Percentiles rank a stretch among this genome's conserved stretches.
phyloP scores from a whole-genome alignment of 2,329 filamentous ascomycete species.

The Alternaria sp. region DNA sequence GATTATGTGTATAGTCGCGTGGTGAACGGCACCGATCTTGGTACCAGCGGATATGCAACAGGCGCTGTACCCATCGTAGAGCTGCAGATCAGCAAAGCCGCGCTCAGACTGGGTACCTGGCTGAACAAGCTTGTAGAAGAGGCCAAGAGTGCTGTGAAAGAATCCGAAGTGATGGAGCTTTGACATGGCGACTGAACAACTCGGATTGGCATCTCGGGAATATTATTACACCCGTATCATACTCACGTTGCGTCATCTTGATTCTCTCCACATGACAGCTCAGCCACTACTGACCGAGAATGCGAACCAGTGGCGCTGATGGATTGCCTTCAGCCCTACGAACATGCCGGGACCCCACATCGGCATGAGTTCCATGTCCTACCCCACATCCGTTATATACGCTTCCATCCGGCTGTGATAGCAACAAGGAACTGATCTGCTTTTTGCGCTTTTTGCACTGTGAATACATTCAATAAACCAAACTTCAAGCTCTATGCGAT shows the following conservation, averaged over 20 bases:
- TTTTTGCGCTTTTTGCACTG: not conserved
- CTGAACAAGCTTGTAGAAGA: slow-evolving; percentile 47
- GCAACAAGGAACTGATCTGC: not conserved
- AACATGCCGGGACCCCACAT: slow-evolving; percentile 40
- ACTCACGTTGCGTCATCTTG: not conserved
- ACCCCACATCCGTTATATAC: slow-evolving; percentile 34
- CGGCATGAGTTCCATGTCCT: slow-evolving; percentile 6
- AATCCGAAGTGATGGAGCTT: slow-evolving; percentile 30
- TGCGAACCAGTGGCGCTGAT: slow-evolving; percentile 3
- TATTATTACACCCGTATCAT: not conserved
- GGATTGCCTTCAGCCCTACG: slow-evolving; percentile 2
- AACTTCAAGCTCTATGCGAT: not conserved
- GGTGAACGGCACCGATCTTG: slow-evolving; percentile 45
- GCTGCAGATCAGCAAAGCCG: slow-evolving; percentile 53
- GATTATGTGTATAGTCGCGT: slow-evolving; percentile 50
- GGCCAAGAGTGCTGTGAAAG: slow-evolving; percentile 3
- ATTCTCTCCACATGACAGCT: not conserved
- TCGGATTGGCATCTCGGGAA: not conserved
- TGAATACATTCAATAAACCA: not conserved
- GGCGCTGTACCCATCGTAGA: slow-evolving; percentile 53
- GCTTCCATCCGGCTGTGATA: slow-evolving; percentile 5
- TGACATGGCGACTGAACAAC: slow-evolving; percentile 7
- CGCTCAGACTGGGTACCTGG: slow-evolving; percentile 51
- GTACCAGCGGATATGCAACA: slow-evolving; percentile 48
- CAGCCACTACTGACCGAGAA: not conserved